Conservation (phyloP, 2,329 filamentous ascomycete species). For the Huntiella abstrusa region DNA sequence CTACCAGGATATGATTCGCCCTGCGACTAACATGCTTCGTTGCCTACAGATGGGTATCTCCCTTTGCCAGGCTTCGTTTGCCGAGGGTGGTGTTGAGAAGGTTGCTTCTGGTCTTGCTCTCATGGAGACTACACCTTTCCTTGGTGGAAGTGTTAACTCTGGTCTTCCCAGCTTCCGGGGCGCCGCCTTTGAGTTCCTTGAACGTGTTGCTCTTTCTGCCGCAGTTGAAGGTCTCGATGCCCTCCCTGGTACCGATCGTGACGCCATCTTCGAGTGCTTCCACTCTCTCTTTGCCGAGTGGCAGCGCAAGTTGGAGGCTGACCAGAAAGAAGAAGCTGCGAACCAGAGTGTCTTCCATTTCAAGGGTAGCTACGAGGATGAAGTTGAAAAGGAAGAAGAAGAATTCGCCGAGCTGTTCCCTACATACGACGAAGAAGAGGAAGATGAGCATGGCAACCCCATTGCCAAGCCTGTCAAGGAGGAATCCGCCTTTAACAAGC, state of each 20-base stretch:
- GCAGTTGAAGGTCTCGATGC: slow-evolving; percentile 26
- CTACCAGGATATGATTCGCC: slow-evolving; percentile 71
- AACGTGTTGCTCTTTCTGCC: slow-evolving; percentile 22
- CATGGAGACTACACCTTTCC: slow-evolving; percentile 32
- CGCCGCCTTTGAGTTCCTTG: slow-evolving; percentile 30
- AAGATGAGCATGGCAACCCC: slow-evolving; percentile 7
- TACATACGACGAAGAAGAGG: slow-evolving; percentile 39
- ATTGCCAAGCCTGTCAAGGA: slow-evolving; percentile 5
- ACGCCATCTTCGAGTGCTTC: slow-evolving; percentile 43
- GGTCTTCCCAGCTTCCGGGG: slow-evolving; percentile 12
- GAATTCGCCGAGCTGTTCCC: slow-evolving; percentile 74
- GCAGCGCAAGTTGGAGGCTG: slow-evolving; percentile 56
- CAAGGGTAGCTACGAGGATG: slow-evolving; percentile 55
- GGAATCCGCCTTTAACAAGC: slow-evolving; percentile 15
- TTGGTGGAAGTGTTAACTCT: slow-evolving; percentile 24
- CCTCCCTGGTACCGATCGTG: slow-evolving; percentile 20
- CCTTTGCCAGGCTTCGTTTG: slow-evolving; percentile 28
- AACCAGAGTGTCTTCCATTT: slow-evolving; percentile 70
- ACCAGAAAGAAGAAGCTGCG: slow-evolving; percentile 55
- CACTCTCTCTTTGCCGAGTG: slow-evolving; percentile 61
- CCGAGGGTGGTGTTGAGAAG: slow-evolving; percentile 6
- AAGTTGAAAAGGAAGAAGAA: slow-evolving; percentile 53
- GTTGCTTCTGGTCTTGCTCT: slow-evolving; percentile 15
- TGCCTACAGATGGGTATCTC: slow-evolving; percentile 61
- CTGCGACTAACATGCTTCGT: slow-evolving; percentile 59